Conservation (phyloP, 169 alveolate species). For the Plasmodium gonderi region DNA sequence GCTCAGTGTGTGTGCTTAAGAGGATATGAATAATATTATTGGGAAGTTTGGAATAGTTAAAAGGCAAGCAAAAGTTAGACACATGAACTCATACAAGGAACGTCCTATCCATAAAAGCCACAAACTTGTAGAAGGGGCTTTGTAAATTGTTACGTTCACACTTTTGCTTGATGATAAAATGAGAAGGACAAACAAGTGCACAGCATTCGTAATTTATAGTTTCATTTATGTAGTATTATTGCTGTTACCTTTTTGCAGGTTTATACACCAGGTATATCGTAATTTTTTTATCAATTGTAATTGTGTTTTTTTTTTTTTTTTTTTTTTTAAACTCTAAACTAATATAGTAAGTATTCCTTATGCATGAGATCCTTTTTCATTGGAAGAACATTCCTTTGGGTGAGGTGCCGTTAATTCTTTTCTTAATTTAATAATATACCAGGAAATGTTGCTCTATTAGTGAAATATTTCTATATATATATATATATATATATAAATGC, state of each 20-base stretch:
- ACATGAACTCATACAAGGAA: no score
- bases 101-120: no score
- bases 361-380: neutral
- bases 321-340: no score
- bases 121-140: no score
- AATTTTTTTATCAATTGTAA: neutral
- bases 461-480: neutral
- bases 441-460: neutral
- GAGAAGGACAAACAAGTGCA: neutral
- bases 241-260: neutral
- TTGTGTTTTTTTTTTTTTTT: constrained; percentile 11
- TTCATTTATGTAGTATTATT: neutral
- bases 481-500: neutral
- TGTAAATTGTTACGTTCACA: neutral
- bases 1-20: neutral
- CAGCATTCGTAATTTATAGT: neutral
- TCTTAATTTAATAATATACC: neutral
- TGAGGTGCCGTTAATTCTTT: neutral
- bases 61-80: neutral
- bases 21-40: neutral
- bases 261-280: neutral
- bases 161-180: neutral
- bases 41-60: neutral
- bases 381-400: constrained; percentile 14
- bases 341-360: neutral